phyloP scores from a whole-genome alignment of 495 filamentous ascomycete species.

The Amphirosellinia nigrospora region DNA sequence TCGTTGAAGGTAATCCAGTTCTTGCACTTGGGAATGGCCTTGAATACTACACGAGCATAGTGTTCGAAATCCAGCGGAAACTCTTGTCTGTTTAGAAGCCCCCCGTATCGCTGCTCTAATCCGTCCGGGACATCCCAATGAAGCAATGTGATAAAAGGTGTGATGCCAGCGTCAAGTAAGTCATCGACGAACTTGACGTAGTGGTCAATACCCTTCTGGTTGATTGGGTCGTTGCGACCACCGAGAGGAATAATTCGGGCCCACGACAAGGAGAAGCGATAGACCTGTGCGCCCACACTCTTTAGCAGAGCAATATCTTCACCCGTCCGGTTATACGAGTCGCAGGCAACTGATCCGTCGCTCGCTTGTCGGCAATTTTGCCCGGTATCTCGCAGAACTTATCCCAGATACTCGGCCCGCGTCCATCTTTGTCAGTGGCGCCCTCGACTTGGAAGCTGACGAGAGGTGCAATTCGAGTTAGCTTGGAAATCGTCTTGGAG shows the following conservation, averaged over 20 bases:
- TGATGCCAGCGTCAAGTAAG: constrained; percentile 63
- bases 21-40: constrained; percentile 64
- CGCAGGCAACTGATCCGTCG: constrained; percentile 73
- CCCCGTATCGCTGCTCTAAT: constrained; percentile 67
- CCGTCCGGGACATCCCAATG: constrained; percentile 69
- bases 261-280: constrained; percentile 82
- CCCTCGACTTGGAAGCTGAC: constrained; percentile 80
- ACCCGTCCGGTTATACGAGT: constrained; percentile 74
- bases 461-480: constrained; percentile 28
- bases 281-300: constrained; percentile 64
- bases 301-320: constrained; percentile 79
- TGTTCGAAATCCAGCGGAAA: constrained; percentile 66
- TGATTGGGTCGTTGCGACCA: constrained; percentile 66
- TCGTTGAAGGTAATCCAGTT: constrained; percentile 74
- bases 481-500: constrained; percentile 19
- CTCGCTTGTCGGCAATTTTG: constrained; percentile 74
- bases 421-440: constrained; percentile 68
- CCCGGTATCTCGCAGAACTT: constrained; percentile 74
- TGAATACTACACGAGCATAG: constrained; percentile 64
- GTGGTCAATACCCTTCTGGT: constrained; percentile 63
- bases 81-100: constrained; percentile 63
- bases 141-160: constrained; percentile 66
- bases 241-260: constrained; percentile 72
- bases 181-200: constrained; percentile 68
- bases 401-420: constrained; percentile 79